A percentile compares a stretch with the other conserved stretches of the same genome.
Conservation (phyloP, 2,329 filamentous ascomycete genomes). For the Fusarium sp. region DNA sequence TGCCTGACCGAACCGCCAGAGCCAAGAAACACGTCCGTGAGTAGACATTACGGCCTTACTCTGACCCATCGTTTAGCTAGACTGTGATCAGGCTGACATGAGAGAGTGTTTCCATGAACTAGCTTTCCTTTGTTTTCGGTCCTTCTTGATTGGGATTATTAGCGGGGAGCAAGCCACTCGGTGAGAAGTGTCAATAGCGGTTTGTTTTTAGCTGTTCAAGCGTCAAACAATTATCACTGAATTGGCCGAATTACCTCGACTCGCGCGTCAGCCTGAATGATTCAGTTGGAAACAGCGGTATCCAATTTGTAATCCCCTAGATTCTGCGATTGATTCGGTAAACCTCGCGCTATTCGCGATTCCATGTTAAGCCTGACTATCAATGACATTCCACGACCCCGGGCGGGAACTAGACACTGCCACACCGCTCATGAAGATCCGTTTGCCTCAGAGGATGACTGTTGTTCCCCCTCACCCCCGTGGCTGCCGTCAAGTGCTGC, state of each 20-base stretch:
- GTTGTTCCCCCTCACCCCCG: not conserved
- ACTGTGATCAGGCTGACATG: not conserved
- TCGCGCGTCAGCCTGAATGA: not conserved
- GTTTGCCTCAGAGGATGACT: not conserved
- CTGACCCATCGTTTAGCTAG: not conserved
- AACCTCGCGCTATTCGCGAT: not conserved
- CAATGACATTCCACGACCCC: not conserved
- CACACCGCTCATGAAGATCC: slow-evolving; percentile 1
- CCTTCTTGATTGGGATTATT: not conserved
- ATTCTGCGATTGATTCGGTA: not conserved
- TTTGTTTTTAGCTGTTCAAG: not conserved
- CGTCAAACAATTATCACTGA: not conserved
- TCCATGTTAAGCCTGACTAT: not conserved
- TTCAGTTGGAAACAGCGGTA: not conserved
- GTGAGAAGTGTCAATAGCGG: not conserved
- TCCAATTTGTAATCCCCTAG: not conserved
- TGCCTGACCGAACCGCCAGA: not conserved
- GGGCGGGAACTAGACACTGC: not conserved
- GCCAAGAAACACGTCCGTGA: not conserved
- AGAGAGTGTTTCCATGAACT: not conserved
- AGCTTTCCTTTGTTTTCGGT: not conserved
- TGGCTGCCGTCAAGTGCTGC: slow-evolving; percentile 7
- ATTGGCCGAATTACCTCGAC: not conserved
- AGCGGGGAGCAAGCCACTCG: not conserved
- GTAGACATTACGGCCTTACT: not conserved